Conservation (phyloP, 305 asterid genomes). For the Euphrasia arctica region DNA sequence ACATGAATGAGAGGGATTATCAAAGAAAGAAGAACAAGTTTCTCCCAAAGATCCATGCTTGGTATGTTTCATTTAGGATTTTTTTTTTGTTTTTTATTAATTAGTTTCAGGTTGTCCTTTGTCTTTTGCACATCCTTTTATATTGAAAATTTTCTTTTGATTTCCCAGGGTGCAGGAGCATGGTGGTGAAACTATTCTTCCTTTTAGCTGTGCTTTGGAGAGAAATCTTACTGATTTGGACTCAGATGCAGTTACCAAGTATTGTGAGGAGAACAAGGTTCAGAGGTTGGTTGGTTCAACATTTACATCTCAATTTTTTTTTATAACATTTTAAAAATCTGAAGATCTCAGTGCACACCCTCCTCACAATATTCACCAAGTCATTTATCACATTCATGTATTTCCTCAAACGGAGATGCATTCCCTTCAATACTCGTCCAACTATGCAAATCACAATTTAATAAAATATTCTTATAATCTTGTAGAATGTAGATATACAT, state of each 20-base stretch:
- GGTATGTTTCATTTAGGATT: conserved; percentile 49
- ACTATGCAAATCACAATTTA: not conserved
- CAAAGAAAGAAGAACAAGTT: conserved; percentile 97
- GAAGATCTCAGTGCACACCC: not conserved
- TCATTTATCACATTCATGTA: not conserved
- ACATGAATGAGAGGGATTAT: conserved; percentile 98
- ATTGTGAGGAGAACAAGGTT: conserved; percentile 92
- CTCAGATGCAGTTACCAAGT: conserved; percentile 84
- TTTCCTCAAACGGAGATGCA: not conserved
- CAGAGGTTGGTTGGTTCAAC: conserved; percentile 63
- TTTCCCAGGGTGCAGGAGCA: conserved; percentile 96
- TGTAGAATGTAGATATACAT: not conserved
- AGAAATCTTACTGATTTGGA: conserved; percentile 79
- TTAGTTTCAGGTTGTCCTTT: conserved; percentile 1
- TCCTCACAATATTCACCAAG: not conserved
- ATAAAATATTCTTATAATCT: not conserved
- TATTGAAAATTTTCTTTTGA: conserved; percentile 20
- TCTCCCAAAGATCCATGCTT: conserved; percentile 96
- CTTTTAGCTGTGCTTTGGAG: conserved; percentile 91
- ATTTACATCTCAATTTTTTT: conserved; percentile 1
- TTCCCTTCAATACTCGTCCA: not conserved
- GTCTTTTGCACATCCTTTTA: not conserved
- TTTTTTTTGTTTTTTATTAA: not conserved
- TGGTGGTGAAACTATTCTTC: conserved; percentile 88
- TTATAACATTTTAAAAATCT: conserved; percentile 10